Evolutionary conservation across 805 yeast genomes (phyloP).

Genomic region (Huiozyma naganishii): DNA sequence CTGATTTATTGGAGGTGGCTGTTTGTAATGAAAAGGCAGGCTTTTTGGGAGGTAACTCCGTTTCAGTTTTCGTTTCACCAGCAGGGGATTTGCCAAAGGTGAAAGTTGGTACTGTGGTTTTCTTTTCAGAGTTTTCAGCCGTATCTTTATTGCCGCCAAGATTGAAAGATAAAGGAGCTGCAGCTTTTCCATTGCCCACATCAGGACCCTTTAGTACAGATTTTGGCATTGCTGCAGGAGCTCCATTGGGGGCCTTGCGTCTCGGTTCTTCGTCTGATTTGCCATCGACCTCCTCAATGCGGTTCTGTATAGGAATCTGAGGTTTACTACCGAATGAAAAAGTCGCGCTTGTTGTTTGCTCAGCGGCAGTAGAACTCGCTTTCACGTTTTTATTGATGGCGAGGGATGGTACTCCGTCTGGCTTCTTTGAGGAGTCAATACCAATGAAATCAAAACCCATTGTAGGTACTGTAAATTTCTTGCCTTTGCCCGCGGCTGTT

Average conservation of each 20-base stretch:
- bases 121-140: background rate
- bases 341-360: no score
- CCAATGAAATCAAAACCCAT: constrained; percentile 22
- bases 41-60: background rate
- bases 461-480: constrained; percentile 17
- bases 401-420: background rate
- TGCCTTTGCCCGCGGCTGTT: background rate
- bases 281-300: background rate
- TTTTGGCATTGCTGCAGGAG: background rate
- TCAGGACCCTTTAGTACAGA: constrained; percentile 1
- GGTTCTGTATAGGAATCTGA: no score
- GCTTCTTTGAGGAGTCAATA: background rate
- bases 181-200: constrained; percentile 1
- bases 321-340: no score
- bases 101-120: background rate
- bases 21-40: constrained; percentile 4
- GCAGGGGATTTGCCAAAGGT: constrained; percentile 4
- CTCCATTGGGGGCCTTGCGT: background rate
- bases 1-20: no score
- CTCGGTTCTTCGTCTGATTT: constrained; percentile 6
- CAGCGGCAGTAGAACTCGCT: no score
- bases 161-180: background rate
- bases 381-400: background rate
- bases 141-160: background rate
- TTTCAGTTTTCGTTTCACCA: background rate